These are phyloP conservation scores for Cicer arietinum DNA, from an alignment of 306 rosid species.

Conservation along the genomic window DNA sequence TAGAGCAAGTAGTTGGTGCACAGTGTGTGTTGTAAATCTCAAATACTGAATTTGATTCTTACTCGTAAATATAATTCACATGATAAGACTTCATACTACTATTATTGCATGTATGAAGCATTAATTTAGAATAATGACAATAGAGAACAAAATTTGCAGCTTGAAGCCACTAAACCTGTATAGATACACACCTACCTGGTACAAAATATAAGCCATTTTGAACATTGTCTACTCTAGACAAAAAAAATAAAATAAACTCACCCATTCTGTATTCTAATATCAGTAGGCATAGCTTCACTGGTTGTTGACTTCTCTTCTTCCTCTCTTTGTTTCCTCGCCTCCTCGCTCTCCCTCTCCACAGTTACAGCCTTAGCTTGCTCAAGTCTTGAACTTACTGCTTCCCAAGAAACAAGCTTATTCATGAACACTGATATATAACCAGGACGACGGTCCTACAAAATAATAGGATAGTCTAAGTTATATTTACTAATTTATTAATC, in stretches of 20 bases:
- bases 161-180: background rate
- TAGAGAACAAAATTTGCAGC: slow-evolving; percentile 21
- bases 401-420: slow-evolving; percentile 92
- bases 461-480: slow-evolving; percentile 33
- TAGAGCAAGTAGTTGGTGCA: too few species aligned
- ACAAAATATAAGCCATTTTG: slow-evolving; percentile 11
- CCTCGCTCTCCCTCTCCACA: slow-evolving; percentile 57
- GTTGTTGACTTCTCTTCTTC: slow-evolving; percentile 43
- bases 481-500: slow-evolving; percentile 1
- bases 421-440: slow-evolving; percentile 73
- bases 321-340: background rate
- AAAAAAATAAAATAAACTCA: background rate
- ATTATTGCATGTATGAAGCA: background rate
- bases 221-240: slow-evolving; percentile 13
- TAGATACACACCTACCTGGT: background rate
- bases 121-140: background rate
- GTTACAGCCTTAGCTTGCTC: slow-evolving; percentile 70
- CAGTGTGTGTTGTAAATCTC: too few species aligned
- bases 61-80: background rate
- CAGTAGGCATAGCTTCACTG: slow-evolving; percentile 31
- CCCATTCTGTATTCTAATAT: slow-evolving; percentile 49
- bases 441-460: slow-evolving; percentile 61
- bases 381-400: slow-evolving; percentile 67
- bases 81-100: background rate
- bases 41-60: too few species aligned